These are phyloP conservation scores for Nidularia pulvinata DNA, from an alignment of 768 basidiomycete genomes.

Conservation along the genomic window DNA sequence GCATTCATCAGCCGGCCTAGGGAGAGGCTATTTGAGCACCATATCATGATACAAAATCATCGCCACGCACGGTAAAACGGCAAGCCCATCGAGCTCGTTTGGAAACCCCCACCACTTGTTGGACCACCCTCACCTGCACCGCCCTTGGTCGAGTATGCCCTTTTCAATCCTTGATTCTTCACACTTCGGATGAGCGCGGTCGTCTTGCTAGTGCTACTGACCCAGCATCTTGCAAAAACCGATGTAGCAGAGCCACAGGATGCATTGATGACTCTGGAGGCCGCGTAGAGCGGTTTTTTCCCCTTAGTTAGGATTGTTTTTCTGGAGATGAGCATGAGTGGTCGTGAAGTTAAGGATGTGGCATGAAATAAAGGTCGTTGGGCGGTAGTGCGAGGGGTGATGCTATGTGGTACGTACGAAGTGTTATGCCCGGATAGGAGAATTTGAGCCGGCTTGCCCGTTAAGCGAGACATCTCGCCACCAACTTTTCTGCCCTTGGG, in stretches of 20 bases:
- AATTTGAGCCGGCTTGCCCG: background rate
- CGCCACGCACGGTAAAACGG: conserved; percentile 52
- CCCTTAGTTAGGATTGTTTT: conserved; percentile 50
- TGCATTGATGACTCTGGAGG: conserved; percentile 52
- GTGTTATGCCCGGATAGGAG: background rate
- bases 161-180: conserved; percentile 30
- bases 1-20: conserved; percentile 69
- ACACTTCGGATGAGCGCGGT: conserved; percentile 46
- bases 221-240: conserved; percentile 50
- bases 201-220: conserved; percentile 52
- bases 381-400: background rate
- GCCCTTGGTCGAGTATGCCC: conserved; percentile 36
- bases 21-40: conserved; percentile 1
- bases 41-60: background rate
- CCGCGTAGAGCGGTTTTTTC: conserved; percentile 55
- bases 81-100: conserved; percentile 20
- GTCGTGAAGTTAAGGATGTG: conserved; percentile 1
- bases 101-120: conserved; percentile 12
- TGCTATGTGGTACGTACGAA: conserved; percentile 1
- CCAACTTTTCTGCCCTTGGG: background rate
- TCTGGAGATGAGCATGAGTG: conserved; percentile 48
- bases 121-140: conserved; percentile 17
- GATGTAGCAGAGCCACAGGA: conserved; percentile 46
- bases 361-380: background rate
- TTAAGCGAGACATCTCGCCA: background rate